Conservation (phyloP, 2,329 filamentous ascomycete genomes). For the Colletotrichum sp. region DNA sequence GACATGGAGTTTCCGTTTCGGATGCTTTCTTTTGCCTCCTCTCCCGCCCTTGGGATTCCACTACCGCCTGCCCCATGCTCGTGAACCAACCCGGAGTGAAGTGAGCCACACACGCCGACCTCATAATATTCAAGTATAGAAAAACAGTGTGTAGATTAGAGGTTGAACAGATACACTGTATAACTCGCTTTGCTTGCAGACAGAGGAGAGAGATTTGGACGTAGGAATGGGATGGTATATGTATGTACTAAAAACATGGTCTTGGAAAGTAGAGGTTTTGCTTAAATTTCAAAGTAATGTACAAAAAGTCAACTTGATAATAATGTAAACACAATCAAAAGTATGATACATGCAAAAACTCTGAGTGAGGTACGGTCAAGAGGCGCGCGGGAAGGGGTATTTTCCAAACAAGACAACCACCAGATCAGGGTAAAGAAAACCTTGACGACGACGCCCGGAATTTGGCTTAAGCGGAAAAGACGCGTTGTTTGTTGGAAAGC, state of each 20-base stretch:
- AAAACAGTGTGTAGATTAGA: background rate
- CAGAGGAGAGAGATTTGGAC: background rate
- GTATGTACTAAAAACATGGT: background rate
- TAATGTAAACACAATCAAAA: background rate
- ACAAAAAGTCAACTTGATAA: background rate
- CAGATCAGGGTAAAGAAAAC: background rate
- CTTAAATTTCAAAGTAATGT: background rate
- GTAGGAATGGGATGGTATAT: background rate
- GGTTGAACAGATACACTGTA: background rate
- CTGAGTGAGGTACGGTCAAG: background rate
- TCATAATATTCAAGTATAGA: background rate
- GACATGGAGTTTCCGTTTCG: background rate
- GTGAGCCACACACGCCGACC: background rate
- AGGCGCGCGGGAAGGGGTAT: background rate
- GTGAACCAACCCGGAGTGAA: background rate
- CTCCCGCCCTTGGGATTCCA: background rate
- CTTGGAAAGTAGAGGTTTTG: background rate
- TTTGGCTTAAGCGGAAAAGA: background rate
- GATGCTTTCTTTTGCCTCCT: background rate
- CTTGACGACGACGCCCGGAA: background rate
- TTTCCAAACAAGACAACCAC: background rate
- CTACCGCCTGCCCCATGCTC: background rate
- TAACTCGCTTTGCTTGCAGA: background rate
- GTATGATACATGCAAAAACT: background rate
- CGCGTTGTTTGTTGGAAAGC: background rate